Conservation (phyloP, 2,329 filamentous ascomycete species). For the Pochonia chlamydosporia region DNA sequence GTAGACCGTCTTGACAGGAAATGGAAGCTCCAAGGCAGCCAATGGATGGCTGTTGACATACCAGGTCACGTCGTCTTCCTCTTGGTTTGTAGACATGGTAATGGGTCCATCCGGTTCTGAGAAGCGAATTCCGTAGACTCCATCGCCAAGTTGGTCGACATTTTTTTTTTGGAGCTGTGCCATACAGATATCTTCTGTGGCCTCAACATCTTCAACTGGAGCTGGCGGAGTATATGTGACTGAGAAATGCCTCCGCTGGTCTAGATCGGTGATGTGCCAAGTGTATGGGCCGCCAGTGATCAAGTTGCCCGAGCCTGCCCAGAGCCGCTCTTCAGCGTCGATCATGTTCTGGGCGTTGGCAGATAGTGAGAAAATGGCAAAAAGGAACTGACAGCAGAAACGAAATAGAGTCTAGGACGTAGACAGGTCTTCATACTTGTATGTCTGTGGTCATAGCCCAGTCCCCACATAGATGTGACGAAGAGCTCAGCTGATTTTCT, state of each 20-base stretch:
- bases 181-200: slow-evolving; percentile 13
- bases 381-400: no score
- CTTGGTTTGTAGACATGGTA: slow-evolving; percentile 14
- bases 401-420: no score
- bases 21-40: slow-evolving; percentile 11
- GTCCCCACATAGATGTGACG: no score
- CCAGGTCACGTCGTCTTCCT: slow-evolving; percentile 20
- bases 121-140: slow-evolving; percentile 16
- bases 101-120: slow-evolving; percentile 13
- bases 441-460: no score
- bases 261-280: slow-evolving; percentile 18
- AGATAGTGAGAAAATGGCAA: no score
- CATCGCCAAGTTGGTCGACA: slow-evolving; percentile 12
- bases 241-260: slow-evolving; percentile 18
- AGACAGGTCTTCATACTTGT: no score
- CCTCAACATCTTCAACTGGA: slow-evolving; percentile 15
- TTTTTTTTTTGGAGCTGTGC: slow-evolving; percentile 15
- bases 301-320: slow-evolving; percentile 1
- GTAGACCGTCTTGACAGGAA: slow-evolving; percentile 7
- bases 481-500: no score
- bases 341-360: slow-evolving; percentile 2
- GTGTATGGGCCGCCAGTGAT: slow-evolving; percentile 15
- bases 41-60: slow-evolving; percentile 20
- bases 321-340: slow-evolving; percentile 1
- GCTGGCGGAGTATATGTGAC: slow-evolving; percentile 11